Evolutionary conservation across 176 grass and related monocot species (phyloP).

Genomic region (Triticum timopheevii): DNA sequence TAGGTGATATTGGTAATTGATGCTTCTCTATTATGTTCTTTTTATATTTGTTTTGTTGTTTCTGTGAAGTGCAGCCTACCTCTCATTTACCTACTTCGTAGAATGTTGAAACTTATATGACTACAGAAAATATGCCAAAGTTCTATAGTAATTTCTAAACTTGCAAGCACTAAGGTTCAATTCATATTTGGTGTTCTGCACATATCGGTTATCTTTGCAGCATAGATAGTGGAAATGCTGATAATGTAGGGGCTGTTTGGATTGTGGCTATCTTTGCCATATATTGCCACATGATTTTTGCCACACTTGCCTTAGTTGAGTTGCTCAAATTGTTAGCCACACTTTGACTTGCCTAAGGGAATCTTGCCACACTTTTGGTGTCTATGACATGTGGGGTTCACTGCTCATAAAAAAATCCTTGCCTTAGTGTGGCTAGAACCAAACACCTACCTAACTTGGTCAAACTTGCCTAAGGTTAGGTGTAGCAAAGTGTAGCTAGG

Average conservation of each 20-base stretch:
- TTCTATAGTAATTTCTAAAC: not conserved
- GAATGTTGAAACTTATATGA: not conserved
- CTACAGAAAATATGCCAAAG: not conserved
- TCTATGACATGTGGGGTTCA: too few species aligned
- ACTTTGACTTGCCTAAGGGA: too few species aligned
- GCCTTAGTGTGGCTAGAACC: too few species aligned
- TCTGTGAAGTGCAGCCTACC: not conserved
- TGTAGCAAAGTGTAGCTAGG: too few species aligned
- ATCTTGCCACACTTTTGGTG: too few species aligned
- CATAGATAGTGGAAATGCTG: not conserved
- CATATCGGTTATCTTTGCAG: conserved; percentile 3
- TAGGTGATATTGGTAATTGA: conserved; percentile 72
- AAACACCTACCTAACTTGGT: too few species aligned
- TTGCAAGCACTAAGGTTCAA: not conserved
- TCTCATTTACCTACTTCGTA: not conserved
- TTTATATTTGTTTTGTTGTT: conserved; percentile 11
- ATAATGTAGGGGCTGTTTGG: not conserved
- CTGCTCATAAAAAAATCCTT: too few species aligned
- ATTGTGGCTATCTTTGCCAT: too few species aligned
- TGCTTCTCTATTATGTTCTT: conserved; percentile 8
- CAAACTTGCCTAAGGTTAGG: too few species aligned
- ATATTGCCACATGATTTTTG: too few species aligned
- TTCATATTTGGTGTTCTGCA: not conserved
- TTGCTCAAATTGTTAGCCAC: too few species aligned
- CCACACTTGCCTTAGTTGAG: too few species aligned